These are phyloP conservation scores for Aspergillus quadricinctus DNA, from an alignment of 2,329 filamentous ascomycete species.

Conservation along the genomic window DNA sequence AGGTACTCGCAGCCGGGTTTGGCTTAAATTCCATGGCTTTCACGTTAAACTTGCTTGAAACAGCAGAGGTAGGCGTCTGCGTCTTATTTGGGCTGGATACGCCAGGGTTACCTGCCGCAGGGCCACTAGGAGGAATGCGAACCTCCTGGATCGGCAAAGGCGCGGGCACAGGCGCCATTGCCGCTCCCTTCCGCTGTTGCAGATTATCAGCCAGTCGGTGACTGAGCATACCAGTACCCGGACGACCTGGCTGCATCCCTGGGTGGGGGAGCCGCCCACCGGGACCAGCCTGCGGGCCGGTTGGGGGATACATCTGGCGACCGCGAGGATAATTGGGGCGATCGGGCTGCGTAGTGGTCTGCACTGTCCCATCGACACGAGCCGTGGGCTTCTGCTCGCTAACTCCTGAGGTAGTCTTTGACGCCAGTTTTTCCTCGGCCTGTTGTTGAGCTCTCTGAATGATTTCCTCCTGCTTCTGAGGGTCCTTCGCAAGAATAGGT, in stretches of 20 bases:
- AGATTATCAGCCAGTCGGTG: conserved; percentile 50
- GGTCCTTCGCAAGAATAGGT: conserved; percentile 93
- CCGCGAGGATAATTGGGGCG: conserved; percentile 46
- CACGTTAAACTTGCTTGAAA: conserved; percentile 56
- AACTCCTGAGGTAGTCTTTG: conserved; percentile 41
- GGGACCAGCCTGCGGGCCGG: conserved; percentile 42
- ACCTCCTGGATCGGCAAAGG: conserved; percentile 60
- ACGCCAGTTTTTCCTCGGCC: conserved; percentile 53
- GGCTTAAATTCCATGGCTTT: conserved; percentile 76
- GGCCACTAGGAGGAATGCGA: conserved; percentile 70
- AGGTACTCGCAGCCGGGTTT: conserved; percentile 72
- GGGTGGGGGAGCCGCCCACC: conserved; percentile 41
- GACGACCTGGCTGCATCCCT: conserved; percentile 38
- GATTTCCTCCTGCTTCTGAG: conserved; percentile 88
- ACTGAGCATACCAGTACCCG: conserved; percentile 44
- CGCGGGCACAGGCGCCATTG: conserved; percentile 43
- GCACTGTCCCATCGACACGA: conserved; percentile 33
- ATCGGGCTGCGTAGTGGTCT: conserved; percentile 39
- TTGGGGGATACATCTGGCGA: conserved; percentile 44
- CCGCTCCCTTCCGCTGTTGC: conserved; percentile 47
- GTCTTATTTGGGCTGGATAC: conserved; percentile 41
- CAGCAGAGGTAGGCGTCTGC: conserved; percentile 51
- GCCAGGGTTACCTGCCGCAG: conserved; percentile 55
- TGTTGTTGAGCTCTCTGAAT: conserved; percentile 80
- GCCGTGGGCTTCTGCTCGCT: conserved; percentile 52